phyloP scores from a whole-genome alignment of 257 asterid genomes.

The Handroanthus guayacan region DNA sequence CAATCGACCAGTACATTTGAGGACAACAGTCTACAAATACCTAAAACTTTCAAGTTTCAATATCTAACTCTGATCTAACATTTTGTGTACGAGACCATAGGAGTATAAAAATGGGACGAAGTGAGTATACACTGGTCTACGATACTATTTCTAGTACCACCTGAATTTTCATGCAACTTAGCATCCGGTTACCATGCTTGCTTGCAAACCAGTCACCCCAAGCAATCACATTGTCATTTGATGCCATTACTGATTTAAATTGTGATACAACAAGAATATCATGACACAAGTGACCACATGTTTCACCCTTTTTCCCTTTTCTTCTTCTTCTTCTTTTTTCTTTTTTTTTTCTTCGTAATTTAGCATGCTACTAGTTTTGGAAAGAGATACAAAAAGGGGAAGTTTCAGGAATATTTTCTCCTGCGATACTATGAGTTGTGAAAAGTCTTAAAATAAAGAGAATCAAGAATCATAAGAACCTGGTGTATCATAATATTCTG shows the following conservation, averaged over 20 bases:
- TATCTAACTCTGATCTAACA: no score
- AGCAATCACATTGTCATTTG: neutral
- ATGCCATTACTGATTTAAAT: neutral
- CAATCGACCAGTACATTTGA: neutral
- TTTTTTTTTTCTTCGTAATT: neutral
- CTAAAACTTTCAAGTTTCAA: no score
- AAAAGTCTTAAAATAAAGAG: slow-evolving; percentile 2
- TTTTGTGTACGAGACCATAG: neutral
- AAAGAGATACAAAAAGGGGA: neutral
- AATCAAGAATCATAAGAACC: slow-evolving; percentile 51
- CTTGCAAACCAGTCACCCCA: slow-evolving; percentile 13
- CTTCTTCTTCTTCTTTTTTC: neutral
- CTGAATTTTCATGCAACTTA: slow-evolving; percentile 10
- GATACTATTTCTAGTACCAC: neutral
- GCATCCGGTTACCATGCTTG: slow-evolving; percentile 1
- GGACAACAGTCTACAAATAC: no score
- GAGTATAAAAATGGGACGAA: neutral
- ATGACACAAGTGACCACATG: slow-evolving; percentile 2
- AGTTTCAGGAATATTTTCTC: neutral
- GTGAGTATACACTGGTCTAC: neutral
- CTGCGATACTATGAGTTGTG: neutral
- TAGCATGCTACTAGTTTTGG: neutral
- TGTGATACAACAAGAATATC: neutral
- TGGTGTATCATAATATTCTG: slow-evolving; percentile 84
- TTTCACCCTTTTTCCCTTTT: neutral